Percentiles rank a stretch among this genome's conserved stretches.
These are phyloP conservation scores for Flaveria robusta DNA, from an alignment of 129 eudicot species.

Conservation along the genomic window DNA sequence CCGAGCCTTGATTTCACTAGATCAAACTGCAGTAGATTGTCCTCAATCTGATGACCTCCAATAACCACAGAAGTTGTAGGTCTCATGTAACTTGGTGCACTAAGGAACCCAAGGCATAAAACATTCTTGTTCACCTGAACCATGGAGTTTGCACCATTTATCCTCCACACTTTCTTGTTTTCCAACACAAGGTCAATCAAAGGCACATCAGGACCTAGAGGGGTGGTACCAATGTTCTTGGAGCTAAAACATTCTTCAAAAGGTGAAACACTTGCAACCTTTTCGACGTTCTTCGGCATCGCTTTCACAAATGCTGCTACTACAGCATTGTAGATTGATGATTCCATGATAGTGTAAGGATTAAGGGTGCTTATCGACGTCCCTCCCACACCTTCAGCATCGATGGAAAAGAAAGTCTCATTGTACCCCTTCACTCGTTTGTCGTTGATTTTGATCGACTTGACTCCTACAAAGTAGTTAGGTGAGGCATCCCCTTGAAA, in stretches of 20 bases:
- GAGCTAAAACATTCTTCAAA: constrained; percentile 35
- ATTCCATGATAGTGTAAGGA: constrained; percentile 46
- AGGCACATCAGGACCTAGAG: constrained; percentile 41
- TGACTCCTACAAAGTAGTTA: constrained; percentile 34
- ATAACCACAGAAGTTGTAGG: constrained; percentile 35
- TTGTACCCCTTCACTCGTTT: constrained; percentile 12
- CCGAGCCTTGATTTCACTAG: constrained; percentile 40
- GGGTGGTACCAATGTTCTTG: neutral
- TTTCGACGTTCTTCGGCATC: neutral
- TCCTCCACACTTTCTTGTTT: constrained; percentile 29
- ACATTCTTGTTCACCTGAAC: constrained; percentile 33
- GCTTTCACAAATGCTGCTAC: constrained; percentile 14
- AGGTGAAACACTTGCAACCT: constrained; percentile 14
- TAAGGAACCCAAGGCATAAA: constrained; percentile 38
- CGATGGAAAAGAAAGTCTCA: constrained; percentile 24
- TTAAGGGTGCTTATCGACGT: constrained; percentile 39
- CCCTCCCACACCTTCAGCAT: constrained; percentile 40
- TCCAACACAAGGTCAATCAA: constrained; percentile 33
- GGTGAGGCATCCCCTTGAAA: constrained; percentile 30
- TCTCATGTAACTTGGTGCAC: constrained; percentile 35
- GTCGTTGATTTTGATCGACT: constrained; percentile 33
- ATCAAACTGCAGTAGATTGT: constrained; percentile 41
- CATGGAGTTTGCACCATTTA: constrained; percentile 42
- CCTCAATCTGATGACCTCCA: constrained; percentile 45
- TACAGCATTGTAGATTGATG: constrained; percentile 37